phyloP scores from a whole-genome alignment of 2,329 filamentous ascomycete species.

The Sporothrix humicola region DNA sequence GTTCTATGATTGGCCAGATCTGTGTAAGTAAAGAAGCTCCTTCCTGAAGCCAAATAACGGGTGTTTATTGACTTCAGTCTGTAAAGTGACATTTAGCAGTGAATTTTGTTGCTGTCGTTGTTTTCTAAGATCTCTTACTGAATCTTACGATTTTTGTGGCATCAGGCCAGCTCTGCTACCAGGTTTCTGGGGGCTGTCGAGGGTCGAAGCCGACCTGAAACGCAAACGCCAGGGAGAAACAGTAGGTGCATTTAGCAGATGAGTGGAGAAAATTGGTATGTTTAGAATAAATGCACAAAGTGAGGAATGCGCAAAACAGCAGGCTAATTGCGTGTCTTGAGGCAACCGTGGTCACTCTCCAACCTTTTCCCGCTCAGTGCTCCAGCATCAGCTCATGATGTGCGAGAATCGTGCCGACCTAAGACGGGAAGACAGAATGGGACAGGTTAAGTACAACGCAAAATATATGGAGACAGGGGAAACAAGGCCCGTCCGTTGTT shows the following conservation, averaged over 20 bases:
- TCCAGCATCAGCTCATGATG: conserved; percentile 35
- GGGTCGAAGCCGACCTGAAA: conserved; percentile 19
- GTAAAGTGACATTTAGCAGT: neutral
- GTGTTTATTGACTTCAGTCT: neutral
- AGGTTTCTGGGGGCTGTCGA: conserved; percentile 27
- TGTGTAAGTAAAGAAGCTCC: neutral
- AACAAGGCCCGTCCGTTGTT: conserved; percentile 2
- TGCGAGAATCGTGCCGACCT: conserved; percentile 34
- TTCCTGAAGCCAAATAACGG: neutral
- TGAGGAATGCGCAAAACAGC: neutral
- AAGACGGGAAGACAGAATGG: conserved; percentile 21
- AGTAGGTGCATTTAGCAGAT: neutral
- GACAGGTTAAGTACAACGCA: neutral
- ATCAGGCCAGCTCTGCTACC: conserved; percentile 29
- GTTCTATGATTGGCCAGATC: conserved; percentile 6
- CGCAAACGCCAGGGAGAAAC: conserved; percentile 22
- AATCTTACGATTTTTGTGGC: conserved; percentile 29
- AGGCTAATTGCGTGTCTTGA: neutral
- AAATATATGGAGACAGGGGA: neutral
- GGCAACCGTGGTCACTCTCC: conserved; percentile 4
- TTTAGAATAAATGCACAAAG: neutral
- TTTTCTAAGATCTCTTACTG: neutral
- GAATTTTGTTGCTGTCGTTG: no score
- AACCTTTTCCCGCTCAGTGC: neutral
- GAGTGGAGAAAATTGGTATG: neutral